Base-by-base conservation (phyloP, 1,284 basidiomycete genomes). In the Gymnopus androsaceus region DNA sequence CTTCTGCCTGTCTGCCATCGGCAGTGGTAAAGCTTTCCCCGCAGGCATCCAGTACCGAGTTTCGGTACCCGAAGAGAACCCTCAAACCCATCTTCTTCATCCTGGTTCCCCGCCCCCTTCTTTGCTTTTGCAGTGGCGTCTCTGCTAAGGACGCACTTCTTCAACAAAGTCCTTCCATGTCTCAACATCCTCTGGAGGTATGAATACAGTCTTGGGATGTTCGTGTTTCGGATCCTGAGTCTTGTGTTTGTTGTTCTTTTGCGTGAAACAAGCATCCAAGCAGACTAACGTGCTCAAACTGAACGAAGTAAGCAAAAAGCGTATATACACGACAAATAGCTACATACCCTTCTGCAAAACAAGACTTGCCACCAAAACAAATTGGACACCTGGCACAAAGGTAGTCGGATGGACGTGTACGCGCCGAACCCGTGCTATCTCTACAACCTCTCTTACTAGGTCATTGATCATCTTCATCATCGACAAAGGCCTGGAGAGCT, bases 21-120 rank as follows among this genome's bases (percentile, higher is more conserved):
- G 72, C 73, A 19, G 73, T 72, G 1, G 54, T 59, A 58, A 75
- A 75, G 1, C 67, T 70, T 3, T 68, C 63, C 12, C 66, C 51
- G 57, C 74, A 75, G 8, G 54, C 63, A 50, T 69, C 62, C 11
- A 74, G 58, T 3, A 65, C 66, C 27, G 68, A 64, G 12, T 54
- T 60, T 6, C n/a, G 67, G 65, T 2, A 71, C 63, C 17, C 54
- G 50, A 51, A 68, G 27, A 3, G 27, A 14, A 11, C 37, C 38
- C 27, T 59, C 51, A 28, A 28, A 50, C 2, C 46, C 37, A 45
- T 59, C 55, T 14, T 27, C 25, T 8, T 21, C 33, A 7, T 28
- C 17, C 4, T 15, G 1, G 9, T n/a, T 1, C 3, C 27, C 28
- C 14, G 51, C n/a, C n/a, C 14, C 12, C 25, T 11, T 4, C 57